Base-by-base conservation (phyloP, 352 stramenopile species). In the Globisporangium yorkense region DNA sequence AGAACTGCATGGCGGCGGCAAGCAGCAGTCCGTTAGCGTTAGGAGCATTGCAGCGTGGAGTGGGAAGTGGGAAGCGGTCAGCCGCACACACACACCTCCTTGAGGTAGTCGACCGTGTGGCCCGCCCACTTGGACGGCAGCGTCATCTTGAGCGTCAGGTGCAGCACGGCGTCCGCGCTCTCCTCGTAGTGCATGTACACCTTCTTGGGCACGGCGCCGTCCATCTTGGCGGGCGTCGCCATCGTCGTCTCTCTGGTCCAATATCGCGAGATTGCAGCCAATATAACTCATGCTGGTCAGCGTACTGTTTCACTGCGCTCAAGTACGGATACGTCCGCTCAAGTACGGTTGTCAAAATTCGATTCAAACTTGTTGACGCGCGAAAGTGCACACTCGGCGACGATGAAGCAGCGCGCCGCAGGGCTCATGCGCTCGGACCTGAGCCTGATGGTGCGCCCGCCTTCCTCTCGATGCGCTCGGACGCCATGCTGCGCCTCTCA, bases 181-280 rank as follows among this genome's bases (percentile, higher is more conserved):
- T 94, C 84, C 21, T 94, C 82, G 57, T 87, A 92, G 75, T 94
- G 84, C 70, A 94, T 87, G 72, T 94, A 94, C 63, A 92, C 81
- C 59, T 94, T 94, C 80, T 94, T 94, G 56, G 83, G 71, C 68
- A 82, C 72, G 7, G 81, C 82, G 61, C 84, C 80, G 44, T 92
- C 80, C n/a, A 89, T 81, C 69, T 84, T 88, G 13, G 67, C 71
- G 8, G 74, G 51, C 20, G 54, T 59, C 54, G 43, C 37, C 35
- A 43, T 43, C 37, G 37, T 40, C 35, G 35, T 43, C 37, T 43
- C 37, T 15, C 18, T 37, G 33, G 33, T 37, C 33, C 33, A 37
- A 37, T 27, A 27, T 27, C 24, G 24, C 24, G 24, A 27, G 24
- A 27, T 27, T 27, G 24, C 24, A 27, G 24, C 24, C 24, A 27